Conservation (phyloP, 2,329 filamentous ascomycete species). For the Colletotrichum coccodes region DNA sequence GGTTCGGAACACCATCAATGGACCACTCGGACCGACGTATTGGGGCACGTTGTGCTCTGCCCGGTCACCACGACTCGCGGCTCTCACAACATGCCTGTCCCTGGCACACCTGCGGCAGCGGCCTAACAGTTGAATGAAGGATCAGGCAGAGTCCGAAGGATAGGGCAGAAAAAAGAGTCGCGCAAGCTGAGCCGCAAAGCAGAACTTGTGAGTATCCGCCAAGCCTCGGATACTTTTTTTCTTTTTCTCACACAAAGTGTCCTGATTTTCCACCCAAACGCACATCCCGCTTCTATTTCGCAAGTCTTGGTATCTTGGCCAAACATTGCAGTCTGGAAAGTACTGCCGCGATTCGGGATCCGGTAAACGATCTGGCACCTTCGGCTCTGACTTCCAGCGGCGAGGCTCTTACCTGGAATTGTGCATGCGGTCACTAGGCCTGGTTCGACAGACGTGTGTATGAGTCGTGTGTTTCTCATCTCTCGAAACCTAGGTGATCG, state of each 20-base stretch:
- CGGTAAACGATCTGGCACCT: no score
- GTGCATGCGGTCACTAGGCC: background rate
- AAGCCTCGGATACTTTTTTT: background rate
- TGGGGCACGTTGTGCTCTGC: background rate
- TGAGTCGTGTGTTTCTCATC: background rate
- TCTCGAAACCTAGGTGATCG: background rate
- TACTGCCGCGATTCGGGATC: no score
- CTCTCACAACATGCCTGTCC: background rate
- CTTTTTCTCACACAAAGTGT: background rate
- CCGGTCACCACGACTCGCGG: constrained; percentile 9
- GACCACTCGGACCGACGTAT: background rate
- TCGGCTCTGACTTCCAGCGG: no score
- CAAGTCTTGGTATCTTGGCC: constrained; percentile 11
- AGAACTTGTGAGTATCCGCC: background rate
- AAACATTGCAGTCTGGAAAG: background rate
- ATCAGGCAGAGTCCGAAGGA: no score
- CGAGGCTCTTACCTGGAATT: background rate
- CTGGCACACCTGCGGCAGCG: background rate
- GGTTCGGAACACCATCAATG: background rate
- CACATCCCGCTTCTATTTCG: constrained; percentile 12
- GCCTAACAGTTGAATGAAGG: no score
- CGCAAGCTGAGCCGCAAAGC: constrained; percentile 8
- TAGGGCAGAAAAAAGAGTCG: background rate
- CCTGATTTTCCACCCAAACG: background rate
- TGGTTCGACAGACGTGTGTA: background rate